Evolutionary conservation across 1,139 yeast genomes (phyloP).

Genomic region (Pichia sp.): DNA sequence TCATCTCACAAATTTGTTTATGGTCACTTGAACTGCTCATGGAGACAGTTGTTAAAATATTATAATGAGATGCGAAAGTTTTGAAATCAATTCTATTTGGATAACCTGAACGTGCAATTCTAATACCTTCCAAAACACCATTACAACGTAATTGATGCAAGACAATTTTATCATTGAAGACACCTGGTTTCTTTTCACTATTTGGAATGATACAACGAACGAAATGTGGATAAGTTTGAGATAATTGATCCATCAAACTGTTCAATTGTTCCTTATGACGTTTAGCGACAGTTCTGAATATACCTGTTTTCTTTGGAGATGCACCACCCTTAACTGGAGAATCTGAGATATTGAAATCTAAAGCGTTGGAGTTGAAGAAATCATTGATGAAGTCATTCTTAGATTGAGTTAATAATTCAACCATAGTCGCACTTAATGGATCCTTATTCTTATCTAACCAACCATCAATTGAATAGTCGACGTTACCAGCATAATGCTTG

Average conservation of each 20-base stretch:
- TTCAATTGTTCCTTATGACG: conserved; percentile 81
- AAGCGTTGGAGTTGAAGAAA: conserved; percentile 40
- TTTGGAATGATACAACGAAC: conserved; percentile 97
- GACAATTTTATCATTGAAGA: conserved; percentile 74
- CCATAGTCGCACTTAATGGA: conserved; percentile 79
- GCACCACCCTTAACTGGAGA: conserved; percentile 30
- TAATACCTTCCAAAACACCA: conserved; percentile 97
- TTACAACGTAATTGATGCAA: conserved; percentile 91
- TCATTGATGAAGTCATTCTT: conserved; percentile 48
- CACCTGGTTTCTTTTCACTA: conserved; percentile 64
- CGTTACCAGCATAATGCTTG: conserved; percentile 94
- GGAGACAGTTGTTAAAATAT: conserved; percentile 44
- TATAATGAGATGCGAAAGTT: conserved; percentile 76
- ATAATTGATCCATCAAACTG: conserved; percentile 69
- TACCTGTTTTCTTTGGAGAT: conserved; percentile 33
- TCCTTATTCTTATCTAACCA: conserved; percentile 97
- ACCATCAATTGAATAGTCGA: conserved; percentile 86
- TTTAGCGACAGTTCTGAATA: conserved; percentile 81
- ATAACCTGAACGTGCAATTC: conserved; percentile 96
- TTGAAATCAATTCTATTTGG: conserved; percentile 88
- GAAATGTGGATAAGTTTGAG: conserved; percentile 90
- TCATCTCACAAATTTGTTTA: conserved; percentile 66
- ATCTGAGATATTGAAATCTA: conserved; percentile 26
- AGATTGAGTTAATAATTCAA: conserved; percentile 57
- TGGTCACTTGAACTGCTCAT: conserved; percentile 38